A percentile compares a stretch with the other conserved stretches of the same genome.
Conservation (phyloP, 345 rosid genomes). For the Gossypium sturtianum region DNA sequence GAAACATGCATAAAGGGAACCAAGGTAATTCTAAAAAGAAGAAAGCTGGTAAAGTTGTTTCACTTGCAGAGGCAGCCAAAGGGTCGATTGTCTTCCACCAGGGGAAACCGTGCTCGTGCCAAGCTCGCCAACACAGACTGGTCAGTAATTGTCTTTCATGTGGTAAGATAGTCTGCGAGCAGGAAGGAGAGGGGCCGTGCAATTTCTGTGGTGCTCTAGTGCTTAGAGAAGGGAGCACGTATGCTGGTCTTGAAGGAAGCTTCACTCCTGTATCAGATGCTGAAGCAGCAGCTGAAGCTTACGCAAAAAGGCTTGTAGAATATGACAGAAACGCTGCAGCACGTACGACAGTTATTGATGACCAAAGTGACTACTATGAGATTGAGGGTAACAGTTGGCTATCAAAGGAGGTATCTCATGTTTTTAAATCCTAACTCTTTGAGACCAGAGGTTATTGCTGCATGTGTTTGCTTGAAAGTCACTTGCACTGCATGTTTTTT, state of each 20-base stretch:
- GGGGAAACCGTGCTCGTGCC: slow-evolving; percentile 91
- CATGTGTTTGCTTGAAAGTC: slow-evolving; percentile 1
- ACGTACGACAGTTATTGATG: slow-evolving; percentile 91
- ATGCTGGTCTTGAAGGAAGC: slow-evolving; percentile 32
- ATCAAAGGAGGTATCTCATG: slow-evolving; percentile 63
- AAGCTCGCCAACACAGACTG: slow-evolving; percentile 74
- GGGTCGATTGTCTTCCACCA: slow-evolving; percentile 90
- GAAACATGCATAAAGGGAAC: slow-evolving; percentile 25
- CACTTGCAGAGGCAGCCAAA: slow-evolving; percentile 93
- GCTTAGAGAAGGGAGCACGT: slow-evolving; percentile 12
- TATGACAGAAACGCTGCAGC: slow-evolving; percentile 89
- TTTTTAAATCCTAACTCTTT: not conserved
- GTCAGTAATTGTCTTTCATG: slow-evolving; percentile 95
- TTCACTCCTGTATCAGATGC: slow-evolving; percentile 61
- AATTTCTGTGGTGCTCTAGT: slow-evolving; percentile 59
- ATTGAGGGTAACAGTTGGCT: slow-evolving; percentile 91
- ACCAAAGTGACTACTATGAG: slow-evolving; percentile 95
- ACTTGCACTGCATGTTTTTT: not conserved
- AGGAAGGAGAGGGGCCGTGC: slow-evolving; percentile 97
- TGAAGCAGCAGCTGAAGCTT: slow-evolving; percentile 85
- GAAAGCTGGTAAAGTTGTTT: slow-evolving; percentile 73
- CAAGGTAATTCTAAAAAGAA: slow-evolving; percentile 68
- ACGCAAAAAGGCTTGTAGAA: slow-evolving; percentile 84
- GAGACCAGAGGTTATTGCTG: not conserved
- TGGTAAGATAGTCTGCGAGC: slow-evolving; percentile 95